Base-by-base conservation (phyloP, 2,329 filamentous ascomycete species). In the Xylariaceae sp. region DNA sequence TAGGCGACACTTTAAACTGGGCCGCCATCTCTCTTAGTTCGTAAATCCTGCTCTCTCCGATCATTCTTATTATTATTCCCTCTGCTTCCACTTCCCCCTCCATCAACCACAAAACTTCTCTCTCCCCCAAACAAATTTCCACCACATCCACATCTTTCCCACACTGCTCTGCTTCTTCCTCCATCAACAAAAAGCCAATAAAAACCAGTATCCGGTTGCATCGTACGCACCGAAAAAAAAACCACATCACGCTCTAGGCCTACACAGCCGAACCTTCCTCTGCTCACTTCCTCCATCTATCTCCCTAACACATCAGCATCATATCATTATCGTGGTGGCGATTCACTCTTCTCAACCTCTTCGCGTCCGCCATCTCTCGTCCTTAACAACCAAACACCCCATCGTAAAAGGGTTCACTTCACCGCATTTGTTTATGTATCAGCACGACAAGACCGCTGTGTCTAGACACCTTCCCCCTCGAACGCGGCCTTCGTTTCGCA, bases 401-500 rank as follows among this genome's bases (percentile, higher is more conserved):
- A 55, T 63, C 60, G 52, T 60, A 61, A 51, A 55, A 58, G 60
- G 61, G 59, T 56, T 55, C 66, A 65, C 58, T 55, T 63, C 59
- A 65, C 62, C 66, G 65, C 68, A 74, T 75, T 53, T 86, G 89
- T 95, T 87, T 94, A 95, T 95, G 90, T 95, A 95, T 95, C 90
- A 90, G 88, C 86, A 88, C 88, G 86, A 86, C 83, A 69, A 78
- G 67, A 81, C 81, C 82, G 82, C 87, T 86, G 83, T 89, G 84
- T 90, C 88, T 83, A 88, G 85, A 88, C 85, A 92, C 53, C 49
- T 48, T 76, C 84, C 85, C 81, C 88, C 88, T 79, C 83, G 88
- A 79, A 88, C 89, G 87, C 88, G 94, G 87, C 89, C 91, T 82
- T 79, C 85, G 81, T 94, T 94, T 88, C 89, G 89, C 82, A 90